Evolutionary conservation across 2,329 filamentous ascomycete genomes (phyloP).

Genomic region (Hypocreales sp.): DNA sequence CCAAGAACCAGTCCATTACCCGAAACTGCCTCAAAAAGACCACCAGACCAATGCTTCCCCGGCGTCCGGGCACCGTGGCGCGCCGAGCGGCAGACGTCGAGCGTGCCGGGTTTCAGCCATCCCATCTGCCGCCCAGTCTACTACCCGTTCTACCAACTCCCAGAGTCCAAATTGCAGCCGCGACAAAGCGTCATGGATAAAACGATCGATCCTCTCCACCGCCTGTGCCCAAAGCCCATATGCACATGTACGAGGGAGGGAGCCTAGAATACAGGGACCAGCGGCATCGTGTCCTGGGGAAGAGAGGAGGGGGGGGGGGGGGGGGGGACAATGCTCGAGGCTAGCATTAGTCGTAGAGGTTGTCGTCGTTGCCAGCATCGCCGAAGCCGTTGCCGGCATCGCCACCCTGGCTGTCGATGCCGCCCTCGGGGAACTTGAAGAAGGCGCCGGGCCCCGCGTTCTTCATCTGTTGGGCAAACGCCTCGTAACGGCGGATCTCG

Average conservation of each 20-base stretch:
- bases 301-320: too few species aligned
- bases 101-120: conserved; percentile 3
- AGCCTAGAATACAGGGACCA: conserved; percentile 32
- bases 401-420: conserved; percentile 42
- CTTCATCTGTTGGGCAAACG: conserved; percentile 98
- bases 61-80: too few species aligned
- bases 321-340: too few species aligned
- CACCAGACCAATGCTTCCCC: too few species aligned
- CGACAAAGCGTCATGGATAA: conserved; percentile 8
- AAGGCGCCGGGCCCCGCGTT: conserved; percentile 87
- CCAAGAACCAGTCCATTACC: too few species aligned
- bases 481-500: conserved; percentile 95
- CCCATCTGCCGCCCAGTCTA: conserved; percentile 4
- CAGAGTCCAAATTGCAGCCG: conserved; percentile 12
- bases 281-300: conserved; percentile 4
- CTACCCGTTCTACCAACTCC: conserved; percentile 20
- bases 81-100: conserved; percentile 3
- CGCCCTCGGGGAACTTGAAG: conserved; percentile 88
- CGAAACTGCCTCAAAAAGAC: too few species aligned
- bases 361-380: conserved; percentile 84
- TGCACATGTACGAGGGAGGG: too few species aligned
- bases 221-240: too few species aligned
- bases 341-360: conserved; percentile 96
- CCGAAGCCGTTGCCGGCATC: conserved; percentile 54
- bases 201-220: conserved; percentile 1